These are phyloP conservation scores for Fusarium devonianum DNA, from an alignment of 2,329 filamentous ascomycete species.

Conservation along the genomic window DNA sequence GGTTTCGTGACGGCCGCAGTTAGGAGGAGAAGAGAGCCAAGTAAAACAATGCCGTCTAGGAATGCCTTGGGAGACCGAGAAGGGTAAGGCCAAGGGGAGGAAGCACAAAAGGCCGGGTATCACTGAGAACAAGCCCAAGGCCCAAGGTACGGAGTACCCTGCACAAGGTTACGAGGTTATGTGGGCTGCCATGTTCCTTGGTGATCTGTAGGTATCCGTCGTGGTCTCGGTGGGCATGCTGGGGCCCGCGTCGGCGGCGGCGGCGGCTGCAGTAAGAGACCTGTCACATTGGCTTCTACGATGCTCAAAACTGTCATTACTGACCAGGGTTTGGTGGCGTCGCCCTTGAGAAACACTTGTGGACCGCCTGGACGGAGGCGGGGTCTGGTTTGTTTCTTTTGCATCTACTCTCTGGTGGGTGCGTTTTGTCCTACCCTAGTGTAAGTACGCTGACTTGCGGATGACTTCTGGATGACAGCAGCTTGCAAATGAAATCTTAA, in stretches of 20 bases:
- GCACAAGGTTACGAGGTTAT: slow-evolving; percentile 33
- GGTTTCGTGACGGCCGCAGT: slow-evolving; percentile 37
- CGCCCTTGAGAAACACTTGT: slow-evolving; percentile 32
- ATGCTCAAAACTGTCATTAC: slow-evolving; percentile 41
- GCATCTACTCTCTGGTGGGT: not conserved
- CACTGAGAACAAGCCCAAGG: slow-evolving; percentile 26
- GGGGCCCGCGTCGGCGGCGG: slow-evolving; percentile 33
- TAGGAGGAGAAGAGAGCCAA: slow-evolving; percentile 21
- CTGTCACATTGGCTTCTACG: slow-evolving; percentile 47
- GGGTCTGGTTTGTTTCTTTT: slow-evolving; percentile 28
- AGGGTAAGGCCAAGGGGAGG: slow-evolving; percentile 35
- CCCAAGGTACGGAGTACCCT: slow-evolving; percentile 26
- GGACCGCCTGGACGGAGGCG: slow-evolving; percentile 33
- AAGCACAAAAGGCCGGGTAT: slow-evolving; percentile 29
- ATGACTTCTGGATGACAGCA: not conserved
- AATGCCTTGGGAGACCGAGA: slow-evolving; percentile 29
- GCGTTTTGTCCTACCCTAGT: not conserved
- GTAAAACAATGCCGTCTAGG: slow-evolving; percentile 22
- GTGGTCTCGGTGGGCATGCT: slow-evolving; percentile 38
- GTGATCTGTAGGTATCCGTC: slow-evolving; percentile 41
- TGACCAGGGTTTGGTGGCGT: slow-evolving; percentile 37
- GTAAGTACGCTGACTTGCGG: slow-evolving; percentile 4
- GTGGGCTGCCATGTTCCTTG: slow-evolving; percentile 33
- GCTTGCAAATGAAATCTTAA: too few relatives aligned
- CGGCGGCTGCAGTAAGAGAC: slow-evolving; percentile 40